A percentile compares a stretch with the other conserved stretches of the same genome.
These are phyloP conservation scores for Fusarium globosum DNA, from an alignment of 2,329 filamentous ascomycete genomes.

Conservation along the genomic window DNA sequence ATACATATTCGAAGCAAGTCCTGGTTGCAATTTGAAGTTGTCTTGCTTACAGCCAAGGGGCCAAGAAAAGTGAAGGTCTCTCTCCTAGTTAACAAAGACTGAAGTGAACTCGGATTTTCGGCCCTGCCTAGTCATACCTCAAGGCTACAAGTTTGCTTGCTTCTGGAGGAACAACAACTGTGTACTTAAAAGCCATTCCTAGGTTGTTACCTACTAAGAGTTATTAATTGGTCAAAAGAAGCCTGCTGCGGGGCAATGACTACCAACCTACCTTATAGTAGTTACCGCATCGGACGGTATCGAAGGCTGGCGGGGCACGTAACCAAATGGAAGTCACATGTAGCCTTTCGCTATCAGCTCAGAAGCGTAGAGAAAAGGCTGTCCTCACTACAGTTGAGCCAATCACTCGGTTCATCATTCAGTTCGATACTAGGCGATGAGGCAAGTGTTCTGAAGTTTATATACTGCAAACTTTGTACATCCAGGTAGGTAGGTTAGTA, in stretches of 20 bases:
- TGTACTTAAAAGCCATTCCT: background rate
- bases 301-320: slow-evolving; percentile 22
- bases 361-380: background rate
- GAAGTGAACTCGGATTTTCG: background rate
- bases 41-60: background rate
- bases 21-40: background rate
- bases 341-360: slow-evolving; percentile 16
- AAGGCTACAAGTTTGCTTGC: background rate
- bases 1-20: background rate
- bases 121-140: background rate
- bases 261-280: background rate
- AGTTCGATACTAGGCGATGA: background rate
- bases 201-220: background rate
- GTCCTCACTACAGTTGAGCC: background rate
- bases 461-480: background rate
- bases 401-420: background rate
- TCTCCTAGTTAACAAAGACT: background rate
- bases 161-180: background rate
- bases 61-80: background rate
- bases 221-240: background rate
- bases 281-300: background rate
- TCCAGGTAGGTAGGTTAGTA: background rate
- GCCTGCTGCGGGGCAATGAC: slow-evolving; percentile 22
- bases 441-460: background rate
- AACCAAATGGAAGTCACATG: slow-evolving; percentile 27